Percentiles rank a stretch among this genome's conserved stretches.
These are phyloP conservation scores for Tetrahymena malaccensis DNA, from an alignment of 73 alveolate genomes.

Conservation along the genomic window DNA sequence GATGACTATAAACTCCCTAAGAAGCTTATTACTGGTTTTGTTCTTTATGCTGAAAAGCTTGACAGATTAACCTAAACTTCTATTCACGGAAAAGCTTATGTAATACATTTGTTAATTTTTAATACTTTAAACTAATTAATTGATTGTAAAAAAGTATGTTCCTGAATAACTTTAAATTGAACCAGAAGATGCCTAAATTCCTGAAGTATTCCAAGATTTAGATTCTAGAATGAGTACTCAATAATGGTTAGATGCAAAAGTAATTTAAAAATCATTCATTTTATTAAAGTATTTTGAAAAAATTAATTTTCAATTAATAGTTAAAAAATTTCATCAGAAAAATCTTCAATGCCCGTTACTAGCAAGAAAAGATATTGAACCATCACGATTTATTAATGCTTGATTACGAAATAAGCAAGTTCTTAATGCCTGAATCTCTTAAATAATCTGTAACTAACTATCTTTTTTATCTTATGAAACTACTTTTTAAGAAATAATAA, in stretches of 20 bases:
- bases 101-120: background rate
- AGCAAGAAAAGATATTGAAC: background rate
- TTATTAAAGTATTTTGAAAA: too few relatives aligned
- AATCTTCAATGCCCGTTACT: background rate
- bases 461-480: too few relatives aligned
- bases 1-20: background rate
- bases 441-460: background rate
- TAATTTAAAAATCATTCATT: background rate
- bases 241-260: background rate
- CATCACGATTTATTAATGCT: background rate
- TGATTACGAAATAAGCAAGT: background rate
- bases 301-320: background rate
- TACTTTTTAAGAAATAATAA: too few relatives aligned
- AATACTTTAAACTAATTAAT: background rate
- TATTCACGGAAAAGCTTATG: background rate
- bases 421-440: background rate
- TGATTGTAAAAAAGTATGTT: background rate
- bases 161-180: background rate
- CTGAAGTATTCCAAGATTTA: background rate
- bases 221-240: background rate
- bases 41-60: background rate
- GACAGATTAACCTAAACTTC: background rate
- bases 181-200: background rate
- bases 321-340: background rate
- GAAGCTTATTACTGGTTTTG: background rate